Base-by-base conservation (phyloP, 2,329 filamentous ascomycete genomes). In the Diaporthe sp. region DNA sequence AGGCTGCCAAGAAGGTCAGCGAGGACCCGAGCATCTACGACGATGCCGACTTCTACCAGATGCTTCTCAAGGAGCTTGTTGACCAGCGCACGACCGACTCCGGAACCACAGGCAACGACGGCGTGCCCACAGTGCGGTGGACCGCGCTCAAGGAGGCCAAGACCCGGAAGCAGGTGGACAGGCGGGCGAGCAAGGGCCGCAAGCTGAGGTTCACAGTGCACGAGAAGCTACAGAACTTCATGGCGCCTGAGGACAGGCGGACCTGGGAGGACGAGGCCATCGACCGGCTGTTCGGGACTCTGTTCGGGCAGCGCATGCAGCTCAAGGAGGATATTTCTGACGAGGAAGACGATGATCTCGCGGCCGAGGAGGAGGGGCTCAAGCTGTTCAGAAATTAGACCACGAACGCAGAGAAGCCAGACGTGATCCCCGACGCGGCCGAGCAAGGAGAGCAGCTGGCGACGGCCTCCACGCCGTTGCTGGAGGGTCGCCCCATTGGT, bases 221-320 rank as follows among this genome's bases (percentile, higher is more conserved):
- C 82, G 96, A 98, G 87, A 98, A 98, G 87, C 85, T 99, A 81
- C 95, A 98, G 86, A 98, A 98, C 84, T 98, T 98, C 82, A 98
- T 98, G 95, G 96, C 96, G 15, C 93, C 95, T 0, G 95, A 98
- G 83, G 94, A 98, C 82, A 88, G 94, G 72, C 89, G 93, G 4
- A 85, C 84, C 22, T 99, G 97, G 97, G 94, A 94, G 77, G 92
- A 93, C 79, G 90, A 91, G 76, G 95, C 96, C 73, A 91, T 95
- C 76, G 94, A 97, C 80, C 85, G 91, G 75, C 91, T 96, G 83
- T 96, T 96, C 82, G 92, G 92, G 20, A 93, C 93, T 37, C 84
- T 96, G 78, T 91, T 96, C 78, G 94, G 94, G 0, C 92, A 93
- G 80, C 92, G 91, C 82, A 88, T 93, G 82, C 86, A 89, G 79